Evolutionary conservation across 495 filamentous ascomycete genomes (phyloP).

Genomic region (Aspergillus nanangensis): DNA sequence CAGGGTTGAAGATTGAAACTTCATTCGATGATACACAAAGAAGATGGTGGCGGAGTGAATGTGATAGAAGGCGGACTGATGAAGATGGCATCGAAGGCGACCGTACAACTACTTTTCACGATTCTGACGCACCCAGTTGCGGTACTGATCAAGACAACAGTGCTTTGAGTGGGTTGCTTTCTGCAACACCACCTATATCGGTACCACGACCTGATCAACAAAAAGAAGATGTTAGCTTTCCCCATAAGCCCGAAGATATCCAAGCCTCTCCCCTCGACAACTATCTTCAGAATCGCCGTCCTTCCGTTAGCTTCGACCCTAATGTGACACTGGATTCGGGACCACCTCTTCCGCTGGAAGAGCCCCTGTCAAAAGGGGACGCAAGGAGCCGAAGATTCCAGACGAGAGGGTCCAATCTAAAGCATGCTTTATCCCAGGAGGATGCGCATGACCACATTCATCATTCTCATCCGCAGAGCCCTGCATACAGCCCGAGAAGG

Average conservation of each 20-base stretch:
- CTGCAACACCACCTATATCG: slow-evolving; percentile 42
- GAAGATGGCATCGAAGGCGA: slow-evolving; percentile 44
- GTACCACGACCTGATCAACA: slow-evolving; percentile 36
- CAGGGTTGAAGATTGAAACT: slow-evolving; percentile 42
- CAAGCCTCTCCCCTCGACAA: slow-evolving; percentile 37
- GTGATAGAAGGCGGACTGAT: slow-evolving; percentile 20
- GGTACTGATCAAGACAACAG: slow-evolving; percentile 46
- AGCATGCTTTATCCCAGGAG: slow-evolving; percentile 34
- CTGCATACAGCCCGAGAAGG: slow-evolving; percentile 20
- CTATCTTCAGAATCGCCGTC: slow-evolving; percentile 35
- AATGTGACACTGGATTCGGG: slow-evolving; percentile 36
- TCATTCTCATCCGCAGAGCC: slow-evolving; percentile 12
- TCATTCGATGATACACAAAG: slow-evolving; percentile 26
- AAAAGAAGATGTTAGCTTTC: slow-evolving; percentile 23
- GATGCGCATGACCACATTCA: slow-evolving; percentile 21
- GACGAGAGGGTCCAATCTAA: slow-evolving; percentile 36
- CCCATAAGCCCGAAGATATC: slow-evolving; percentile 41
- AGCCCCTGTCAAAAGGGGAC: slow-evolving; percentile 35
- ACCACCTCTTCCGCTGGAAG: slow-evolving; percentile 30
- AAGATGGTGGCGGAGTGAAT: slow-evolving; percentile 22
- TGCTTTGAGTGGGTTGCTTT: slow-evolving; percentile 41
- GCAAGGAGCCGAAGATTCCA: slow-evolving; percentile 26
- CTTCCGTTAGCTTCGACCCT: slow-evolving; percentile 42
- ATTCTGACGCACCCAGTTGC: slow-evolving; percentile 35
- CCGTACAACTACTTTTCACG: slow-evolving; percentile 37